Conservation (phyloP, 257 asterid genomes). For the Salvia rosmarinus region DNA sequence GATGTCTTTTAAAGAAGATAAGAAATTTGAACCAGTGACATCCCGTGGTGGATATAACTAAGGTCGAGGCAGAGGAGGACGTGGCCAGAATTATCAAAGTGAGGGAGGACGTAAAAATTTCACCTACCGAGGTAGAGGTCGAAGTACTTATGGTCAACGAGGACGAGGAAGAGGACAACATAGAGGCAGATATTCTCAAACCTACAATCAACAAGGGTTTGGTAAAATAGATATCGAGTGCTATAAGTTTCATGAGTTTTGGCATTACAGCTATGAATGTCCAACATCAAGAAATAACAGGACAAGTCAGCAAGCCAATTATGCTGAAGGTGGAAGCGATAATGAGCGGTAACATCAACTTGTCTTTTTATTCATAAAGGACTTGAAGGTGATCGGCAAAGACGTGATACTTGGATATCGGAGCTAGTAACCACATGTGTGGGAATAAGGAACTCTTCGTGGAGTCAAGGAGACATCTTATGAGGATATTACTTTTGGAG, state of each 20-base stretch:
- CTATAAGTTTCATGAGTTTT: no score
- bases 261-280: background rate
- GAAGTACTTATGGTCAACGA: background rate
- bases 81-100: background rate
- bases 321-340: no score
- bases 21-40: no score
- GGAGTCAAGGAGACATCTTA: no score
- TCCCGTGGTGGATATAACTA: no score
- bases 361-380: no score
- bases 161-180: background rate
- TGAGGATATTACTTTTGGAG: no score
- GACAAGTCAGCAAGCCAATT: background rate
- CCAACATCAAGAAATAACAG: background rate
- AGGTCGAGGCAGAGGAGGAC: background rate
- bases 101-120: background rate
- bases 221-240: background rate
- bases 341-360: background rate
- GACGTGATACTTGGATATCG: no score
- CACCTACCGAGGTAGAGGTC: slow-evolving; percentile 7
- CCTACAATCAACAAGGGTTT: background rate
- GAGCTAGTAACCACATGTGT: no score
- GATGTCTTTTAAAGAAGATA: no score
- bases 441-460: no score
- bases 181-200: background rate
- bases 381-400: no score